These are phyloP conservation scores for Oemleria cerasiformis DNA, from an alignment of 306 rosid species.

Conservation along the genomic window DNA sequence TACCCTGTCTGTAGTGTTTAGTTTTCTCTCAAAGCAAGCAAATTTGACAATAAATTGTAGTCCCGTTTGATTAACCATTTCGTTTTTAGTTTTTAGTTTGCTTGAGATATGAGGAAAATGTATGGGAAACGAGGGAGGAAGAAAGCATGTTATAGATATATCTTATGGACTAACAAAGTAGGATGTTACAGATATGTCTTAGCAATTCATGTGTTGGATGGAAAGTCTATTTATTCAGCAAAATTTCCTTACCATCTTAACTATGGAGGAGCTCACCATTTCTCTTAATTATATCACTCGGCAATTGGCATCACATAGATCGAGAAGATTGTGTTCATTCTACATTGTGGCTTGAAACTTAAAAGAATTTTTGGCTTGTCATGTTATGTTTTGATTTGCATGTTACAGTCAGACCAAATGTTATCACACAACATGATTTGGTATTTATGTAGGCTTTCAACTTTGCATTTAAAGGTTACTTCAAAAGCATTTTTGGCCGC, in stretches of 20 bases:
- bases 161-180: background rate
- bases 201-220: background rate
- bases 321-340: background rate
- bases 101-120: too few relatives aligned
- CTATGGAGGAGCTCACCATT: background rate
- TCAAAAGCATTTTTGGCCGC: slow-evolving; percentile 75
- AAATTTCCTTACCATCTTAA: background rate
- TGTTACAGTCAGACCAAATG: slow-evolving; percentile 35
- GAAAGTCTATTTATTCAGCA: background rate
- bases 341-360: background rate
- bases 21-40: background rate
- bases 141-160: too few relatives aligned
- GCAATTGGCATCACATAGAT: background rate
- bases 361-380: background rate
- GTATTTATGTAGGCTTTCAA: slow-evolving; percentile 95
- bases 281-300: background rate
- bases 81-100: too few relatives aligned
- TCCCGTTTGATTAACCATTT: too few relatives aligned
- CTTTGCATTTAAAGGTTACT: slow-evolving; percentile 99
- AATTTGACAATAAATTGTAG: background rate
- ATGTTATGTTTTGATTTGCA: slow-evolving; percentile 18
- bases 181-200: background rate
- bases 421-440: slow-evolving; percentile 59
- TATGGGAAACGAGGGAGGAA: too few relatives aligned
- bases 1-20: background rate